phyloP scores from a whole-genome alignment of 345 rosid genomes.

The Mercurialis annua region DNA sequence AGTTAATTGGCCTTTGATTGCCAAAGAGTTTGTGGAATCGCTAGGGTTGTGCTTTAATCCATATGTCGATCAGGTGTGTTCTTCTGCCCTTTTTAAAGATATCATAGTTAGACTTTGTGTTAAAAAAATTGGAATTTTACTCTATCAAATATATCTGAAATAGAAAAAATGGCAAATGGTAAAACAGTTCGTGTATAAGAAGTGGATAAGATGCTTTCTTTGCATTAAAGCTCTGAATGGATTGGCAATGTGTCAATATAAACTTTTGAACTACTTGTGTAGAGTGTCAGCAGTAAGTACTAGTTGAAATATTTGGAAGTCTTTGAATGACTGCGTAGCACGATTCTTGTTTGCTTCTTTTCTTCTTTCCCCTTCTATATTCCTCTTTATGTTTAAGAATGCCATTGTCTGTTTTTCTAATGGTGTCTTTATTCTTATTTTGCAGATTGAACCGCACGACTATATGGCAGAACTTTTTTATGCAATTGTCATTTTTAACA shows the following conservation, averaged over 20 bases:
- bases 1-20: slow-evolving; percentile 69
- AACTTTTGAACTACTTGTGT: background rate
- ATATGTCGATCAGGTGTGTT: slow-evolving; percentile 77
- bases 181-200: too few species aligned
- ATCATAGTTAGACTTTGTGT: background rate
- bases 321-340: background rate
- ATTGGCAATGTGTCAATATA: too few species aligned
- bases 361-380: background rate
- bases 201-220: too few species aligned
- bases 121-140: too few species aligned
- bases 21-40: slow-evolving; percentile 77
- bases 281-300: background rate
- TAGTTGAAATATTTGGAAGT: background rate
- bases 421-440: slow-evolving; percentile 10
- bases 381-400: background rate
- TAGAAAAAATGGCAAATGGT: too few species aligned
- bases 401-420: background rate
- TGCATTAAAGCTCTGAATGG: too few species aligned
- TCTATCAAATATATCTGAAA: background rate
- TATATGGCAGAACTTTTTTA: slow-evolving; percentile 72
- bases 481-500: slow-evolving; percentile 54
- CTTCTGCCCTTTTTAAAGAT: background rate
- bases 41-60: slow-evolving; percentile 84
- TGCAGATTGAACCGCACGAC: slow-evolving; percentile 86
- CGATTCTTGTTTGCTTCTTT: background rate